Percentiles rank a stretch among this genome's conserved stretches.
phyloP scores from a whole-genome alignment of 805 yeast genomes.

The Kodamaea hsintzibuensis region DNA sequence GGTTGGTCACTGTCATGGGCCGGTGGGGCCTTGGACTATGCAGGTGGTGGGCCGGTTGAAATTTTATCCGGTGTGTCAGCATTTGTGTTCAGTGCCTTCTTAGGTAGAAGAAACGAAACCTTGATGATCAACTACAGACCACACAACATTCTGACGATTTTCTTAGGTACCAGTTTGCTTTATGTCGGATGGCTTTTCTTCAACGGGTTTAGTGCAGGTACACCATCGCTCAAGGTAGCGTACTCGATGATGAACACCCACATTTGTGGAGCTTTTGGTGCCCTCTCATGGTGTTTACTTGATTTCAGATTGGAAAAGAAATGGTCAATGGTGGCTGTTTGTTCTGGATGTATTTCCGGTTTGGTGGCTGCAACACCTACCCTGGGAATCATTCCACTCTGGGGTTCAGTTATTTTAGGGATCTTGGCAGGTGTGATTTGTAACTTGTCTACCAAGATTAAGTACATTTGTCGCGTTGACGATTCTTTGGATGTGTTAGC shows the following conservation, averaged over 20 bases:
- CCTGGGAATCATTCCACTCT: conserved; percentile 85
- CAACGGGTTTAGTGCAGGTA: conserved; percentile 86
- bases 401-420: conserved; percentile 89
- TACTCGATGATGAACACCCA: conserved; percentile 93
- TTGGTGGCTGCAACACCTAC: conserved; percentile 97
- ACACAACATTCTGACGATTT: conserved; percentile 89
- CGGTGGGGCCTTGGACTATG: conserved; percentile 94
- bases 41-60: conserved; percentile 98
- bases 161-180: conserved; percentile 80
- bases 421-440: conserved; percentile 78
- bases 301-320: conserved; percentile 87
- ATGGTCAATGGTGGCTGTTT: conserved; percentile 92
- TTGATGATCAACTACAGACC: conserved; percentile 88
- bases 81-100: conserved; percentile 75
- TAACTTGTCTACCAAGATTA: conserved; percentile 86
- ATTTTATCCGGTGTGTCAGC: conserved; percentile 90
- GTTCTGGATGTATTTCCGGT: conserved; percentile 95
- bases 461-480: conserved; percentile 78
- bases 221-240: conserved; percentile 80
- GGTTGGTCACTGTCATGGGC: conserved; percentile 82
- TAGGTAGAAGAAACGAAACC: conserved; percentile 76
- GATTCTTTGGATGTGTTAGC: conserved; percentile 94
- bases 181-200: conserved; percentile 98
- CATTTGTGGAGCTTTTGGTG: conserved; percentile 86
- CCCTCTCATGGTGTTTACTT: conserved; percentile 85